Base-by-base conservation (phyloP, 2,329 filamentous ascomycete species). In the Lecanicillium sp. region DNA sequence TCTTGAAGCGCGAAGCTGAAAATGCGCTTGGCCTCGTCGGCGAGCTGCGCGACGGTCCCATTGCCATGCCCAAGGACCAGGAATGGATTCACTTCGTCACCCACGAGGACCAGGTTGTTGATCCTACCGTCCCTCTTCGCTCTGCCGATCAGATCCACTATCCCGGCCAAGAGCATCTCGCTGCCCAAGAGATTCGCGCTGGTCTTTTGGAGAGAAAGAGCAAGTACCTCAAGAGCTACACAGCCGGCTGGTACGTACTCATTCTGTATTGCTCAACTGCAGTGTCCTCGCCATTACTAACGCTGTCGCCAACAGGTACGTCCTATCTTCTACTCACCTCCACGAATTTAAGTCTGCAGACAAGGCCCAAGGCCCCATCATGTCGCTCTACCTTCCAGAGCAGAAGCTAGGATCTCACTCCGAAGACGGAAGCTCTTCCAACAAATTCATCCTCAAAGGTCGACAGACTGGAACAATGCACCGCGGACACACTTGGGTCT, bases 271-370 rank as follows among this genome's bases (percentile, higher is more conserved):
- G 5, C 4, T 18, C 14, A 13, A 34, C 27, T 4, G 18, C 3
- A 11, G n/a, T 32, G 30, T 30, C 5, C 27, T 32, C 12, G 29
- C 25, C 15, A 19, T 7, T n/a, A 28, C 38, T 43, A 39, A 41
- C 18, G 34, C 6, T 25, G 6, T 25, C 22, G 15, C 25, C 22
- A n/a, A 8, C 50, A 92, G 86, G 87, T 96, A 96, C 61, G 88
- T 97, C 34, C 70, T 98, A 49, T 95, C 92, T 51, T 87, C 92
- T 13, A 97, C 92, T 40, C 92, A 98, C 63, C 74, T 98, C 17
- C 92, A 98, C 66, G 92, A 98, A 64, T 98, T 97, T 75, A 96
- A 95, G 60, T 95, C 88, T n/a, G 87, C 88, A 49, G 90, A 97
- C 64, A 89, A 90, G 59, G 84, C 77, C 43, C 87, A 92, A 61